phyloP scores from a whole-genome alignment of 495 filamentous ascomycete species.

The Podospora appendiculata region DNA sequence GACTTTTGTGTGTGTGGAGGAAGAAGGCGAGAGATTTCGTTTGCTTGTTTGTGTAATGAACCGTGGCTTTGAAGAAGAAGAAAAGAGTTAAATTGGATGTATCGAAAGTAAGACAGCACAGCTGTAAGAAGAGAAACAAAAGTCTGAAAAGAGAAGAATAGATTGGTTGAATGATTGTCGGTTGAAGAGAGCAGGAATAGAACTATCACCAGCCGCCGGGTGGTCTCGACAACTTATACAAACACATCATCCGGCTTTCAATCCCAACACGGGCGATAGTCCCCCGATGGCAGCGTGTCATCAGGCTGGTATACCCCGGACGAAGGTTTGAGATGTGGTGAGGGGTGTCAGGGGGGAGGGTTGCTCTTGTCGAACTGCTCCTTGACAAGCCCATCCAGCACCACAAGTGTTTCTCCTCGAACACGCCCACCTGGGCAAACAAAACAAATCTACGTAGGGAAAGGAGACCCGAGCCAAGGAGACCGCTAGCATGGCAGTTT shows the following conservation, averaged over 20 bases:
- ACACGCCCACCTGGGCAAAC: no score
- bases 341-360: no score
- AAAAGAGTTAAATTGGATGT: constrained; percentile 2
- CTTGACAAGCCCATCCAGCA: no score
- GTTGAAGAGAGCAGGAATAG: neutral
- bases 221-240: neutral
- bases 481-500: no score
- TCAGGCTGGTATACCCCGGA: no score
- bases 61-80: neutral
- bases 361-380: no score
- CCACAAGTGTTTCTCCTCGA: no score
- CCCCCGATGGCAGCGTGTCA: no score
- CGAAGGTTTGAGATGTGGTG: no score
- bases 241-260: neutral
- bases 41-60: neutral
- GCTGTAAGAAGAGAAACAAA: constrained; percentile 14
- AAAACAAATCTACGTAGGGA: no score
- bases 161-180: neutral
- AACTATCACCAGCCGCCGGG: neutral
- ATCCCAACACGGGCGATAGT: no score
- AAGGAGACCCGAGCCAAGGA: no score
- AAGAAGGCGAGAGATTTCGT: neutral
- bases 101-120: constrained; percentile 14
- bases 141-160: neutral
- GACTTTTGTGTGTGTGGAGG: neutral